phyloP scores from a whole-genome alignment of 2,329 filamentous ascomycete genomes.

The Claviceps sorghi region DNA sequence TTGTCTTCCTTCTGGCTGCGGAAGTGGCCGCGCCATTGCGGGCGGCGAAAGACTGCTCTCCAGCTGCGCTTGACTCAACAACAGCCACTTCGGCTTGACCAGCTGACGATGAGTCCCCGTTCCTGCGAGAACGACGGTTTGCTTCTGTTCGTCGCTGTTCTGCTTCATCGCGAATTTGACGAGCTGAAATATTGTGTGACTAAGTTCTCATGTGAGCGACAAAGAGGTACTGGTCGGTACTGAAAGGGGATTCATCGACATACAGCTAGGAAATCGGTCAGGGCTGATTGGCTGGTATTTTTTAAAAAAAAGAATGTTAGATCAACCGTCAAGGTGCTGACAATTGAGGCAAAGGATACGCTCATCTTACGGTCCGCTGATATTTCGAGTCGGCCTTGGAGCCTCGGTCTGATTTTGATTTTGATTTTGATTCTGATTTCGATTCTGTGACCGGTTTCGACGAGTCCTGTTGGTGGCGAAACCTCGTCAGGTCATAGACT shows the following conservation, averaged over 20 bases:
- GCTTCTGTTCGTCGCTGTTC: constrained; percentile 31
- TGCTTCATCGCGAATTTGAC: constrained; percentile 37
- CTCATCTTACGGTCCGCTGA: constrained; percentile 24
- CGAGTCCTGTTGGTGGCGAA: constrained; percentile 5
- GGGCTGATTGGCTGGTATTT: constrained; percentile 29
- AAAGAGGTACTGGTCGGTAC: background rate
- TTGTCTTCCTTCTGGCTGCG: constrained; percentile 23
- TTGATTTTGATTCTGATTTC: constrained; percentile 5
- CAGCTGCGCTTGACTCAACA: constrained; percentile 12
- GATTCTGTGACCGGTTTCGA: constrained; percentile 4
- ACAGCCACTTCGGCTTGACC: constrained; percentile 4
- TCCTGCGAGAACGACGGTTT: constrained; percentile 10
- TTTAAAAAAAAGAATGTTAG: constrained; percentile 5
- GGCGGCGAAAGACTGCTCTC: constrained; percentile 14
- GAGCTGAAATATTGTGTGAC: constrained; percentile 58
- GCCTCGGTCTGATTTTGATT: constrained; percentile 7
- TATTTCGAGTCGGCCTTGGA: constrained; percentile 17
- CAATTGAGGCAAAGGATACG: background rate
- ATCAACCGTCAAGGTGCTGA: background rate
- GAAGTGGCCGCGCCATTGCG: constrained; percentile 13
- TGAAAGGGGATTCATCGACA: constrained; percentile 7
- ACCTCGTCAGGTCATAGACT: background rate
- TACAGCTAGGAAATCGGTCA: constrained; percentile 39
- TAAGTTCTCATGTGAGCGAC: constrained; percentile 17
- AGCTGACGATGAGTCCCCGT: constrained; percentile 10